Percentiles rank a stretch among this genome's conserved stretches.
Conservation (phyloP, 805 yeast genomes). For the Yarrowia hollandica region DNA sequence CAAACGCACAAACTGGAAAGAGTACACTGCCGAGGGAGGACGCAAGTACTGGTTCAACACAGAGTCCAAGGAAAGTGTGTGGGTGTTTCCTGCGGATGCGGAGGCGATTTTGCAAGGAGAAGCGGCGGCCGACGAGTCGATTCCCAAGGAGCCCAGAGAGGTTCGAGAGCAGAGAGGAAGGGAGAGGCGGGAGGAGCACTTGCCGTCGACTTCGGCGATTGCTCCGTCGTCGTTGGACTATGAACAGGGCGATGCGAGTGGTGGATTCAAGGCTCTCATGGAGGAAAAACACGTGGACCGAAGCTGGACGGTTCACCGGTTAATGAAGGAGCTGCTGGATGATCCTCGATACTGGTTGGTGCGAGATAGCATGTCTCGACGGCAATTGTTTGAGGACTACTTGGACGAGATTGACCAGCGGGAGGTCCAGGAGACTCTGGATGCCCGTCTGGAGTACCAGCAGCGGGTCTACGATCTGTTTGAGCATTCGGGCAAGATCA, state of each 20-base stretch:
- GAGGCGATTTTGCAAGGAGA: conserved; percentile 35
- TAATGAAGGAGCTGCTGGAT: conserved; percentile 56
- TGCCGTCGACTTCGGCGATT: not conserved
- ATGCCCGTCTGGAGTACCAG: conserved; percentile 54
- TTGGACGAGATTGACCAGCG: conserved; percentile 48
- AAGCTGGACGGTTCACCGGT: conserved; percentile 70
- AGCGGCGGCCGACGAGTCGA: not conserved
- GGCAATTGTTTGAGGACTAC: conserved; percentile 64
- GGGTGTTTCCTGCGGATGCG: conserved; percentile 72
- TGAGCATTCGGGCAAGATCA: conserved; percentile 41
- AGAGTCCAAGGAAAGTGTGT: conserved; percentile 64
- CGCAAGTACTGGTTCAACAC: conserved; percentile 67
- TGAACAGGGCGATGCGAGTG: too few species aligned
- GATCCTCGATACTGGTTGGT: conserved; percentile 71
- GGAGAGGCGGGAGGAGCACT: not conserved
- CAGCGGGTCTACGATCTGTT: conserved; percentile 54
- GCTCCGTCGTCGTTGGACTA: conserved; percentile 28
- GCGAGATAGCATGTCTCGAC: conserved; percentile 59
- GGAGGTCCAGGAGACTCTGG: conserved; percentile 52
- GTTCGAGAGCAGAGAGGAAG: conserved; percentile 5
- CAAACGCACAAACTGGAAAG: conserved; percentile 56
- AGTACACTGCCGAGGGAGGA: conserved; percentile 56
- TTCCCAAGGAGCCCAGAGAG: not conserved
- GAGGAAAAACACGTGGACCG: conserved; percentile 60
- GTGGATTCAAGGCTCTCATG: conserved; percentile 57